Conservation (phyloP, 129 eudicot species). For the Pseudognaphalium luteoalbum region DNA sequence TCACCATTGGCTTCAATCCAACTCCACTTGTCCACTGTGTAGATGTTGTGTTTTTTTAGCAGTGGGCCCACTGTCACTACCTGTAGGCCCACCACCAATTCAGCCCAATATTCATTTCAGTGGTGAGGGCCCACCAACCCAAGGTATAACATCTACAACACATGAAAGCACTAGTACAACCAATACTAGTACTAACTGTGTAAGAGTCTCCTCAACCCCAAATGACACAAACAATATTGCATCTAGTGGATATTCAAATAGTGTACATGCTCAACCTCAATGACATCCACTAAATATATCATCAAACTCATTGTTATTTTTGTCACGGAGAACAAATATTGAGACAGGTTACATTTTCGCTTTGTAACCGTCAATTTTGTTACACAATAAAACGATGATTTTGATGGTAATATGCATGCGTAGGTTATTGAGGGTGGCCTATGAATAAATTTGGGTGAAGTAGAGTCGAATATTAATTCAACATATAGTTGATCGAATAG, state of each 20-base stretch:
- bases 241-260: constrained; percentile 16
- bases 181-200: constrained; percentile 6
- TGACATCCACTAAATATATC: constrained; percentile 1
- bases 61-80: constrained; percentile 15
- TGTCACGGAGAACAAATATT: neutral
- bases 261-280: constrained; percentile 20
- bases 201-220: constrained; percentile 22
- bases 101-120: constrained; percentile 15
- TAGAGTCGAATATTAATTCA: neutral
- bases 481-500: constrained; percentile 3
- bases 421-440: neutral
- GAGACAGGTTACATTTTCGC: neutral
- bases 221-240: constrained; percentile 3
- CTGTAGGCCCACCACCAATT: constrained; percentile 8
- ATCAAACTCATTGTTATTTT: neutral
- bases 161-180: neutral
- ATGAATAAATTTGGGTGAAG: neutral
- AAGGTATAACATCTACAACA: constrained; percentile 7
- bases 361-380: neutral
- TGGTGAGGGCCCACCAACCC: constrained; percentile 15
- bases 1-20: constrained; percentile 61
- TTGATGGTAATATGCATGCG: neutral
- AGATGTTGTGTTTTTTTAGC: constrained; percentile 51
- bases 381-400: neutral
- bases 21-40: constrained; percentile 73